Evolutionary conservation across 2,329 filamentous ascomycete species (phyloP).

Genomic region (Aureobasidium sp.): DNA sequence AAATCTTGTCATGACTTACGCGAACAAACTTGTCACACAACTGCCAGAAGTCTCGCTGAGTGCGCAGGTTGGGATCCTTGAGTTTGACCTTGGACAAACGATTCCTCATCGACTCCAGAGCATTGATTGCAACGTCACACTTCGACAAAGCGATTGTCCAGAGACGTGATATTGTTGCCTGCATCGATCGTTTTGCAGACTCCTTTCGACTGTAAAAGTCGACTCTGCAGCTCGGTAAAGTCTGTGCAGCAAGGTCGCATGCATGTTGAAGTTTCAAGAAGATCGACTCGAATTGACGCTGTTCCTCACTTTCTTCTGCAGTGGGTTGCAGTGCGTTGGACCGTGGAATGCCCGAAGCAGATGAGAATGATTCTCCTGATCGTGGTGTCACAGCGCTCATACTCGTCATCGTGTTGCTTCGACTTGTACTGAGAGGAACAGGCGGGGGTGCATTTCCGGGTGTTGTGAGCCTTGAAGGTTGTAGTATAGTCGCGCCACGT

Average conservation of each 20-base stretch:
- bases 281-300: constrained; percentile 73
- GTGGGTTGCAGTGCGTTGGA: constrained; percentile 39
- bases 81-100: constrained; percentile 74
- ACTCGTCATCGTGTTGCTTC: constrained; percentile 47
- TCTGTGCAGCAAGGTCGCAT: constrained; percentile 64
- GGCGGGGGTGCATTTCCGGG: constrained; percentile 32
- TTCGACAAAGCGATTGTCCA: constrained; percentile 67
- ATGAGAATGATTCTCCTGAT: constrained; percentile 71
- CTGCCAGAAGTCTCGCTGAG: constrained; percentile 56
- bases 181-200: constrained; percentile 40
- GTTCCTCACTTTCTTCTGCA: constrained; percentile 60
- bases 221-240: constrained; percentile 61
- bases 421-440: constrained; percentile 43
- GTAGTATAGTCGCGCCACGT: constrained; percentile 46
- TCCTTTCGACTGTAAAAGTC: constrained; percentile 61
- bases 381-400: constrained; percentile 57
- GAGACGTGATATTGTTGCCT: constrained; percentile 44
- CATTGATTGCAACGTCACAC: constrained; percentile 62
- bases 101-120: constrained; percentile 64
- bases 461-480: constrained; percentile 33
- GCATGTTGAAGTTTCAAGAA: constrained; percentile 69
- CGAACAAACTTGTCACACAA: constrained; percentile 68
- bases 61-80: constrained; percentile 71
- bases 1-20: constrained; percentile 28
- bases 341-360: constrained; percentile 34